These are phyloP conservation scores for Beauveria pseudobassiana DNA, from an alignment of 2,329 filamentous ascomycete genomes.

Conservation along the genomic window DNA sequence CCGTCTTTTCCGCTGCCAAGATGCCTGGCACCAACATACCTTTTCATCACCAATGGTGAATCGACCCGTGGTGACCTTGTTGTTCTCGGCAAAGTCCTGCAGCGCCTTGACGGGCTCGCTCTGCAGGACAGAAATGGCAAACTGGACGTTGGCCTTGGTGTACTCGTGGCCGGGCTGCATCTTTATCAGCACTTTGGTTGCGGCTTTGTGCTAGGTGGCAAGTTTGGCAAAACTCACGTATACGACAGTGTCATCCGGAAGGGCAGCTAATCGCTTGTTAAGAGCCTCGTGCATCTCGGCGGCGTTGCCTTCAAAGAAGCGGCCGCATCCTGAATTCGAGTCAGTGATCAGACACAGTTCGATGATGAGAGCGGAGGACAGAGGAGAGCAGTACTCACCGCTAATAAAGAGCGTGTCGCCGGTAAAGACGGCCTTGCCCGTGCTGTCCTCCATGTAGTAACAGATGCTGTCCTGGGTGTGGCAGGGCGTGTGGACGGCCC, in stretches of 20 bases:
- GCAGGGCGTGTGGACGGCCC: constrained; percentile 88
- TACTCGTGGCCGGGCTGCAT: constrained; percentile 87
- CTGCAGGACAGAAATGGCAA: constrained; percentile 68
- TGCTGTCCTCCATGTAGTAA: constrained; percentile 79
- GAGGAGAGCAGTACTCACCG: constrained; percentile 41
- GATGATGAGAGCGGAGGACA: background rate
- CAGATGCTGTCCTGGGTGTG: constrained; percentile 99
- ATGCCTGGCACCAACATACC: constrained; percentile 36
- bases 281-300: constrained; percentile 89
- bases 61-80: constrained; percentile 85
- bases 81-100: constrained; percentile 65
- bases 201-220: background rate
- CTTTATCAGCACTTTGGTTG: background rate
- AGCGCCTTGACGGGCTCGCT: constrained; percentile 71
- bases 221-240: constrained; percentile 53
- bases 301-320: constrained; percentile 89
- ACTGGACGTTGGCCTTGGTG: constrained; percentile 93
- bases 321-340: constrained; percentile 65
- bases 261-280: constrained; percentile 70
- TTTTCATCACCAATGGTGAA: constrained; percentile 98
- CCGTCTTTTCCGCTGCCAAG: too few relatives aligned
- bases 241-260: constrained; percentile 87
- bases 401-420: constrained; percentile 95
- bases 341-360: background rate
- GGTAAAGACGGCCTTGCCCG: constrained; percentile 76